phyloP scores from a whole-genome alignment of 305 asterid species.

The Solanum hybrid region DNA sequence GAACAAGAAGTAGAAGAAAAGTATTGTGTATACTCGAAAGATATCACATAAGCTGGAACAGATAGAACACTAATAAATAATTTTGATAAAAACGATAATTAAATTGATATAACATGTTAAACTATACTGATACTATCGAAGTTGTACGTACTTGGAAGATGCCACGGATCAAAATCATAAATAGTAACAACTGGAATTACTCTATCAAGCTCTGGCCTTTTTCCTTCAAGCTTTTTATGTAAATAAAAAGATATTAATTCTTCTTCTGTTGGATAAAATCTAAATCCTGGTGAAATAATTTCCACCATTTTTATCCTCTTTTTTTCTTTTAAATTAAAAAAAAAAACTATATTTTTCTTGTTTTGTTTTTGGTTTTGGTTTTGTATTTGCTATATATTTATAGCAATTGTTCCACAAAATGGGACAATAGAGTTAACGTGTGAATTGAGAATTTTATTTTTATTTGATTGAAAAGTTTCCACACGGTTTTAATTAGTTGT shows the following conservation, averaged over 20 bases:
- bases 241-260: constrained; percentile 46
- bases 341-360: not conserved
- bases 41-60: not conserved
- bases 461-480: not conserved
- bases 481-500: constrained; percentile 1
- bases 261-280: constrained; percentile 53
- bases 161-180: constrained; percentile 43
- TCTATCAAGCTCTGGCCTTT: constrained; percentile 9
- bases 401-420: not conserved
- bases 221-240: constrained; percentile 23
- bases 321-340: not conserved
- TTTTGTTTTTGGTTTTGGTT: not conserved
- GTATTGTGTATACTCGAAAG: not conserved
- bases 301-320: constrained; percentile 9
- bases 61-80: not conserved
- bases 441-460: not conserved
- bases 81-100: not conserved
- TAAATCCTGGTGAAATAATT: constrained; percentile 26
- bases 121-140: not conserved
- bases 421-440: not conserved
- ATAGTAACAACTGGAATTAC: constrained; percentile 44
- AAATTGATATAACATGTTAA: not conserved
- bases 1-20: not conserved
- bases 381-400: not conserved
- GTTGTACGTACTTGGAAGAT: constrained; percentile 37